phyloP scores from a whole-genome alignment of 1,139 yeast genomes.

The Meyerozyma sp. region DNA sequence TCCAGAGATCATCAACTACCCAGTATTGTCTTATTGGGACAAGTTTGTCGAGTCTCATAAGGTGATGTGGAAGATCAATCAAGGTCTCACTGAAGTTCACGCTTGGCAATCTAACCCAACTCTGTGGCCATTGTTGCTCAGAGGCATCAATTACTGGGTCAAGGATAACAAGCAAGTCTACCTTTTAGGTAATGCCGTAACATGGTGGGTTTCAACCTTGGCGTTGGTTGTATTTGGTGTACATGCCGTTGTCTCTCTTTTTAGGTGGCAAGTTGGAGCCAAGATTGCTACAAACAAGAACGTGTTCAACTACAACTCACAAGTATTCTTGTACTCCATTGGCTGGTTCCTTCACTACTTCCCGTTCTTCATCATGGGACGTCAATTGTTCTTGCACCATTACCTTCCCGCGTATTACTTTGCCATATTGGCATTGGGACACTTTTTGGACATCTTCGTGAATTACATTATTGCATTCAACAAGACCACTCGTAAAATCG shows the following conservation, averaged over 20 bases:
- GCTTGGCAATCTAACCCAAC: slow-evolving; percentile 82
- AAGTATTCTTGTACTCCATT: slow-evolving; percentile 58
- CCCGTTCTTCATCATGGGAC: slow-evolving; percentile 90
- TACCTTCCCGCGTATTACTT: slow-evolving; percentile 89
- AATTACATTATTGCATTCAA: slow-evolving; percentile 40
- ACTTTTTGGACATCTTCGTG: slow-evolving; percentile 65
- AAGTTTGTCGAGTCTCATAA: slow-evolving; percentile 76
- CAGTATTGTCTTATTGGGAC: slow-evolving; percentile 54
- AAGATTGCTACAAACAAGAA: slow-evolving; percentile 45
- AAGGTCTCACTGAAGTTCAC: slow-evolving; percentile 80
- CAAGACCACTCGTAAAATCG: slow-evolving; percentile 26
- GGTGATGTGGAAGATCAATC: slow-evolving; percentile 90
- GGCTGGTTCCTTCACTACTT: slow-evolving; percentile 85
- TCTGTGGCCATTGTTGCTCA: slow-evolving; percentile 81
- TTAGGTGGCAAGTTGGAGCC: slow-evolving; percentile 75
- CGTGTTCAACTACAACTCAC: slow-evolving; percentile 67
- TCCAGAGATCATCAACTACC: slow-evolving; percentile 49
- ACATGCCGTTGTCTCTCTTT: slow-evolving; percentile 48
- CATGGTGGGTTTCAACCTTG: slow-evolving; percentile 83
- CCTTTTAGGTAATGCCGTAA: slow-evolving; percentile 81
- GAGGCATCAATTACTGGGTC: slow-evolving; percentile 97
- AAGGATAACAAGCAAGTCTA: slow-evolving; percentile 73
- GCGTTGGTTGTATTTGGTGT: slow-evolving; percentile 50
- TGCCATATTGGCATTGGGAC: slow-evolving; percentile 80
- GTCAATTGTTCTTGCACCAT: slow-evolving; percentile 91